Evolutionary conservation across 345 rosid species (phyloP).

Genomic region (Triadica sebifera): DNA sequence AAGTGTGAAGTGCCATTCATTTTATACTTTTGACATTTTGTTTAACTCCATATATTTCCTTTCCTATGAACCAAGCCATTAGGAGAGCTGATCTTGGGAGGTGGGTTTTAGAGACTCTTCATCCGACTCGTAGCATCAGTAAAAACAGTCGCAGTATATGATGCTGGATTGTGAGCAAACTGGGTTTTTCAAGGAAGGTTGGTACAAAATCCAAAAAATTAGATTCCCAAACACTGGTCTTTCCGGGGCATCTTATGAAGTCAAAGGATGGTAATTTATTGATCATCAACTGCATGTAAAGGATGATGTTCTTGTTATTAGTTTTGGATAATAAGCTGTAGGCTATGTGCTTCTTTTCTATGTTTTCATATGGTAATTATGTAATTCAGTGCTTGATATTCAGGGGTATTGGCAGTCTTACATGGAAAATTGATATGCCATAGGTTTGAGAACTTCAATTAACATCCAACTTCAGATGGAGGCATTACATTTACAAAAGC

Average conservation of each 20-base stretch:
- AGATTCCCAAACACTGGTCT: slow-evolving; percentile 43
- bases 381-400: neutral
- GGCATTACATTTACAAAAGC: neutral
- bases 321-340: neutral
- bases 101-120: slow-evolving; percentile 83
- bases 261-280: slow-evolving; percentile 44
- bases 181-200: slow-evolving; percentile 50
- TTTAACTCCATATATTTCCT: slow-evolving; percentile 13
- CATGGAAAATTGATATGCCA: neutral
- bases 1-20: neutral
- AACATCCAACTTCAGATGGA: neutral
- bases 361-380: neutral
- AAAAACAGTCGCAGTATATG: slow-evolving; percentile 48
- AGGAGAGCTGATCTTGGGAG: slow-evolving; percentile 78
- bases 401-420: neutral
- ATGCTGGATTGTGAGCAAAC: slow-evolving; percentile 62
- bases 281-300: slow-evolving; percentile 62
- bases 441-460: neutral
- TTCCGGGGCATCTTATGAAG: slow-evolving; percentile 90
- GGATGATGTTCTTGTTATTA: neutral
- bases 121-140: slow-evolving; percentile 48
- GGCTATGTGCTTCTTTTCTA: neutral
- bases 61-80: slow-evolving; percentile 79
- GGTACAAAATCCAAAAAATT: slow-evolving; percentile 47
- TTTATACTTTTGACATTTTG: neutral